These are phyloP conservation scores for Penicillium palitans DNA, from an alignment of 2,329 filamentous ascomycete species.

Conservation along the genomic window DNA sequence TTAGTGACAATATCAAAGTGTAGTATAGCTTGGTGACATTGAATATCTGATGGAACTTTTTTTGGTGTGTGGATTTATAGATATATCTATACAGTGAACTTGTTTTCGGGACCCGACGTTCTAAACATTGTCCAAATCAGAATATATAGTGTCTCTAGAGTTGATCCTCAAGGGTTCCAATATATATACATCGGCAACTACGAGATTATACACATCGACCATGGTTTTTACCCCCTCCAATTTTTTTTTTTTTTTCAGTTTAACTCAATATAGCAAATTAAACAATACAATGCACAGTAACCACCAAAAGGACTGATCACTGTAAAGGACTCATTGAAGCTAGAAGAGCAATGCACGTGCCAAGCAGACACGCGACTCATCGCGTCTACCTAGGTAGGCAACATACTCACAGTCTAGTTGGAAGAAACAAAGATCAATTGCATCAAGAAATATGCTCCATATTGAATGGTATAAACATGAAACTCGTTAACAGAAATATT, in stretches of 20 bases:
- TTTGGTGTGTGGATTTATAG: background rate
- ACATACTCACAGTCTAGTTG: background rate
- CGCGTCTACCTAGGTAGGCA: background rate
- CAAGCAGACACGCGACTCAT: background rate
- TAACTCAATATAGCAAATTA: background rate
- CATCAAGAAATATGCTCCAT: background rate
- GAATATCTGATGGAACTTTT: background rate
- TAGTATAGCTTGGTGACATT: background rate
- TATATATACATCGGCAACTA: background rate
- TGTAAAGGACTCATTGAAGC: background rate
- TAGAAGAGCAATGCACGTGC: conserved; percentile 1
- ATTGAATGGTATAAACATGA: background rate
- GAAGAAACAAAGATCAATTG: background rate
- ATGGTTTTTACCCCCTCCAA: background rate
- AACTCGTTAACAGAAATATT: background rate
- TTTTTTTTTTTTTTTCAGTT: no score
- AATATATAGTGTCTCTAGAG: background rate
- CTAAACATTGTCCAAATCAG: background rate
- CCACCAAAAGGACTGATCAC: background rate
- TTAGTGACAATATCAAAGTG: conserved; percentile 1
- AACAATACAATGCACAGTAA: background rate
- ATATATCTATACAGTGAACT: background rate
- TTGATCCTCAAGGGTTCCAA: background rate
- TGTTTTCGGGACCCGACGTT: rapidly evolving
- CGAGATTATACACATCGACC: no score